Percentiles rank a stretch among this genome's conserved stretches.
Evolutionary conservation across 2,329 filamentous ascomycete species (phyloP).

Genomic region (Aspergillus unguis): DNA sequence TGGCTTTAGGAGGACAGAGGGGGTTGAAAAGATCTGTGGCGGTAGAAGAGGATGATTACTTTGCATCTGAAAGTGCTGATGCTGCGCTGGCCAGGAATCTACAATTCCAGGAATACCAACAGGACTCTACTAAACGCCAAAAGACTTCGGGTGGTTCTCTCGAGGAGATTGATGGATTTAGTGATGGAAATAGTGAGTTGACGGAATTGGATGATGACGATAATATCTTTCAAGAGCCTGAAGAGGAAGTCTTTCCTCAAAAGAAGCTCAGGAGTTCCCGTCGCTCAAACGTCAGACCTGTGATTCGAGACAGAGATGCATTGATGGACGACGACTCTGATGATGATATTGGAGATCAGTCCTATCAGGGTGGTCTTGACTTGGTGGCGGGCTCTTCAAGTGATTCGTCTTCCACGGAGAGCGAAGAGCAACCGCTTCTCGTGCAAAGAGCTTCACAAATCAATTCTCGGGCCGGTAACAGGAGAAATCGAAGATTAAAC

Average conservation of each 20-base stretch:
- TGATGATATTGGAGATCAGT: constrained; percentile 18
- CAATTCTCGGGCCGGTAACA: neutral
- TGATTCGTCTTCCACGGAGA: constrained; percentile 11
- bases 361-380: constrained; percentile 9
- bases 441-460: constrained; percentile 6
- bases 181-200: constrained; percentile 14
- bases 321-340: constrained; percentile 14
- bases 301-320: constrained; percentile 17
- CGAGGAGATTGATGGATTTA: constrained; percentile 26
- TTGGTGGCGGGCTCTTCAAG: constrained; percentile 4
- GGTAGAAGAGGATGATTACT: constrained; percentile 41
- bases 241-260: constrained; percentile 16
- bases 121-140: constrained; percentile 35
- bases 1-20: constrained; percentile 28
- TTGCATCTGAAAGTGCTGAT: constrained; percentile 38
- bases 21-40: constrained; percentile 47
- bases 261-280: constrained; percentile 15
- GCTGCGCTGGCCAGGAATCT: constrained; percentile 56
- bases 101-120: constrained; percentile 54
- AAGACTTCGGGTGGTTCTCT: constrained; percentile 22
- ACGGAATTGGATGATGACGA: constrained; percentile 10
- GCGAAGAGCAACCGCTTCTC: constrained; percentile 19
- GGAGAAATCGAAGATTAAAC: constrained; percentile 1
- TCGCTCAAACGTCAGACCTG: constrained; percentile 9
- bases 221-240: constrained; percentile 15